Conservation (phyloP, 352 stramenopile species). For the Pythium sukuiense region DNA sequence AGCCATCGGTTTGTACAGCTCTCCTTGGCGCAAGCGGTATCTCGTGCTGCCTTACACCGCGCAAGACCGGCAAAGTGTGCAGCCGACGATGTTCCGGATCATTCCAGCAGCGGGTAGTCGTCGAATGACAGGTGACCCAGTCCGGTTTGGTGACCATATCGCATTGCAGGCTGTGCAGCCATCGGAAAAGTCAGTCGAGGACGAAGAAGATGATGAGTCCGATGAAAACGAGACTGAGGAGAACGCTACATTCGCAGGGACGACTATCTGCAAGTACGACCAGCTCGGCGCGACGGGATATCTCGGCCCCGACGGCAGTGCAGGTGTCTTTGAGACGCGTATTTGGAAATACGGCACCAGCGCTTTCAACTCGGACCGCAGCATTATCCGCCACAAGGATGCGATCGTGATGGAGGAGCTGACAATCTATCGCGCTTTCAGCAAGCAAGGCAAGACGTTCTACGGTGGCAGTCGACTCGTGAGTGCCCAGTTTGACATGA, state of each 20-base stretch:
- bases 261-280: slow-evolving; percentile 73
- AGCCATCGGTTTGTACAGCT: slow-evolving; percentile 77
- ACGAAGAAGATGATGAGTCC: slow-evolving; percentile 6
- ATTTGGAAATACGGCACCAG: slow-evolving; percentile 83
- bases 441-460: slow-evolving; percentile 48
- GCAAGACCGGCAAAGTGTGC: slow-evolving; percentile 64
- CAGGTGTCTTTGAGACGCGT: slow-evolving; percentile 74
- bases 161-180: slow-evolving; percentile 54
- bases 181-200: slow-evolving; percentile 2
- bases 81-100: slow-evolving; percentile 76
- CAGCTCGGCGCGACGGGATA: slow-evolving; percentile 78
- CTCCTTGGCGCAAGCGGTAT: slow-evolving; percentile 82
- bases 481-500: slow-evolving; percentile 37
- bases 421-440: slow-evolving; percentile 80
- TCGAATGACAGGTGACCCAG: slow-evolving; percentile 55
- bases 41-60: slow-evolving; percentile 74
- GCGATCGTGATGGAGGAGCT: slow-evolving; percentile 79
- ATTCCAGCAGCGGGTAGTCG: slow-evolving; percentile 57
- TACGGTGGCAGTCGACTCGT: slow-evolving; percentile 28
- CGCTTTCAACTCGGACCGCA: slow-evolving; percentile 84
- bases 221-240: not conserved
- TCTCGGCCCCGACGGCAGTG: slow-evolving; percentile 72
- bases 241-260: slow-evolving; percentile 12
- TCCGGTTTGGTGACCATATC: slow-evolving; percentile 82
- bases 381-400: slow-evolving; percentile 73